Percentiles rank a stretch among this genome's conserved stretches.
These are phyloP conservation scores for Prunella vulgaris DNA, from an alignment of 257 asterid genomes.

Conservation along the genomic window DNA sequence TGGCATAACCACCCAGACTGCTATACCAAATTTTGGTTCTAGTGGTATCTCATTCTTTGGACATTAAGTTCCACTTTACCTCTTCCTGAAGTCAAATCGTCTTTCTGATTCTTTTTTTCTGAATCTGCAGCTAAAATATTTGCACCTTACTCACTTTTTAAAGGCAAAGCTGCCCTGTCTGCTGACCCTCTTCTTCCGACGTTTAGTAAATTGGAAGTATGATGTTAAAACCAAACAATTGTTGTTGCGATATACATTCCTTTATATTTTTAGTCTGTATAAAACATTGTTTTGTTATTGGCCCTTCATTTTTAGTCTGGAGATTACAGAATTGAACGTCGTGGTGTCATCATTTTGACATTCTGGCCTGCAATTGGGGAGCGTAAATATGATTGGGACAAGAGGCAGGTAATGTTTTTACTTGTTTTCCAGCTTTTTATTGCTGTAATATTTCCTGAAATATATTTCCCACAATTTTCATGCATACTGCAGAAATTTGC, in stretches of 20 bases:
- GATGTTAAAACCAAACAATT: constrained; percentile 17
- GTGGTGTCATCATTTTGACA: constrained; percentile 66
- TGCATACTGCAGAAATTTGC: constrained; percentile 58
- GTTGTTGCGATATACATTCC: not conserved
- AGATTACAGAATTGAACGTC: constrained; percentile 57
- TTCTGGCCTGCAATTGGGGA: constrained; percentile 84
- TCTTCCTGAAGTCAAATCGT: not conserved
- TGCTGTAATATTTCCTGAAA: not conserved
- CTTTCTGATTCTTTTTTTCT: constrained; percentile 19
- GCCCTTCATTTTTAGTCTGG: constrained; percentile 70
- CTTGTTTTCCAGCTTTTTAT: not conserved
- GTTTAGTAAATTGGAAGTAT: constrained; percentile 58
- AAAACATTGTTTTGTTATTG: too few species aligned
- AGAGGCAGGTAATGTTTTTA: constrained; percentile 56
- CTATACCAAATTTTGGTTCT: constrained; percentile 26
- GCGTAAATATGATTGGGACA: constrained; percentile 88
- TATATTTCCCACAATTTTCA: not conserved
- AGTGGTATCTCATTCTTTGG: constrained; percentile 31
- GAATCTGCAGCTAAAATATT: constrained; percentile 36
- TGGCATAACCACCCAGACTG: constrained; percentile 33
- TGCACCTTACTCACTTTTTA: constrained; percentile 75
- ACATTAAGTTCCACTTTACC: not conserved
- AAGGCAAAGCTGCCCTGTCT: constrained; percentile 88
- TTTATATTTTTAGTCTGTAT: not conserved
- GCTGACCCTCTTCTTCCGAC: constrained; percentile 65